phyloP scores from a whole-genome alignment of 306 rosid species.

The Arachis stenosperma region DNA sequence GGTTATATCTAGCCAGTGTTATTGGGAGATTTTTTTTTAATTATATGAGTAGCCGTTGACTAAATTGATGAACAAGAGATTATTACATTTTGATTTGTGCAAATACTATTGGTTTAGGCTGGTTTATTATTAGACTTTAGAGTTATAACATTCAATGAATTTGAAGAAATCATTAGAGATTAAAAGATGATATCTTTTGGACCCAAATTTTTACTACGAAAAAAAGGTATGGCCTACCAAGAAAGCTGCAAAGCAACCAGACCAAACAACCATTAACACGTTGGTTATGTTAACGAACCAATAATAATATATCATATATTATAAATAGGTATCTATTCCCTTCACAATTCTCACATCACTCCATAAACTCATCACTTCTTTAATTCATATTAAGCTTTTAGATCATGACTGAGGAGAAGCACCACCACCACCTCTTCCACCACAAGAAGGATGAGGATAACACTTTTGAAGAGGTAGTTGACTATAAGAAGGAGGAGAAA shows the following conservation, averaged over 20 bases:
- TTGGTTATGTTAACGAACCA: not conserved
- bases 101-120: not conserved
- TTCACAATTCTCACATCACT: conserved; percentile 21
- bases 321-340: conserved; percentile 38
- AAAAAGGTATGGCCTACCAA: conserved; percentile 35
- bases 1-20: not conserved
- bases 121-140: not conserved
- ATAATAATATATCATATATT: not conserved
- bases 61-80: not conserved
- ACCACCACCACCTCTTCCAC: conserved; percentile 52
- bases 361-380: not conserved
- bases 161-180: not conserved
- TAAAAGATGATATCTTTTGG: not conserved
- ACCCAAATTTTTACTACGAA: not conserved
- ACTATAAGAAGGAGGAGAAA: conserved; percentile 70
- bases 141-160: not conserved
- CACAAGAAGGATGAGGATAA: conserved; percentile 56
- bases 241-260: conserved; percentile 22
- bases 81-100: not conserved
- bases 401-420: conserved; percentile 68
- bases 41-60: not conserved
- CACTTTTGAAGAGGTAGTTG: conserved; percentile 40
- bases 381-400: no score
- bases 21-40: not conserved
- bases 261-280: conserved; percentile 4